These are phyloP conservation scores for Barbatosphaeria neglecta DNA, from an alignment of 495 filamentous ascomycete species.

Conservation along the genomic window DNA sequence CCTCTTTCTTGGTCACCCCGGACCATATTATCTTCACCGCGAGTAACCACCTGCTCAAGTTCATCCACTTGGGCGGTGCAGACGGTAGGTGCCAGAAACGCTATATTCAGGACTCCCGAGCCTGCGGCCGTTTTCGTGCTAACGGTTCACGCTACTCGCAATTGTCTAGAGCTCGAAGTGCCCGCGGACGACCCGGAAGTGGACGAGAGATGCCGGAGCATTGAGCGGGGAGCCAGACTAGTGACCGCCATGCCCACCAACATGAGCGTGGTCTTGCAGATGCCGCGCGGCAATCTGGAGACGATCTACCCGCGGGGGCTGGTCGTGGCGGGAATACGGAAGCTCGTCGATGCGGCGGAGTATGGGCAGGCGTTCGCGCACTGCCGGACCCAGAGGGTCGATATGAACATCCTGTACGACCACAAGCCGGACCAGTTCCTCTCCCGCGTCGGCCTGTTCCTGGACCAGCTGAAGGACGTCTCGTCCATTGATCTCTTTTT, in stretches of 20 bases:
- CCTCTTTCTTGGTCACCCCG: constrained; percentile 75
- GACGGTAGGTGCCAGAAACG: constrained; percentile 40
- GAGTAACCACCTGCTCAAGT: constrained; percentile 81
- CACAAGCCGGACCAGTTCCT: constrained; percentile 77
- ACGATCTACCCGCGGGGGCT: constrained; percentile 90
- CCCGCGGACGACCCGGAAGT: constrained; percentile 80
- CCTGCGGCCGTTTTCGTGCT: no score
- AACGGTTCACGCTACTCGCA: no score
- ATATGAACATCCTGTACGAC: constrained; percentile 98
- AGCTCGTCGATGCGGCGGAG: constrained; percentile 63
- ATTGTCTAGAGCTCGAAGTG: constrained; percentile 54
- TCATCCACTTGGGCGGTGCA: constrained; percentile 65
- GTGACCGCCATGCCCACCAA: constrained; percentile 83
- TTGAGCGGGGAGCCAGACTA: constrained; percentile 78
- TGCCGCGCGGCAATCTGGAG: constrained; percentile 91
- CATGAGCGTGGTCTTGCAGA: constrained; percentile 74
- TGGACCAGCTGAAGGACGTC: constrained; percentile 75
- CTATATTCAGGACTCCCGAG: constrained; percentile 4
- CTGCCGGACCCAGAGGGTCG: constrained; percentile 85
- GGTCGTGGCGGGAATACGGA: constrained; percentile 76
- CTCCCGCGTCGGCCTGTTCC: constrained; percentile 58
- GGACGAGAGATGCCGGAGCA: constrained; percentile 84
- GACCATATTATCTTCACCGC: constrained; percentile 85
- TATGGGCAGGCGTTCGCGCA: constrained; percentile 76
- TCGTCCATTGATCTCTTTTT: constrained; percentile 87